Evolutionary conservation across 495 filamentous ascomycete species (phyloP).

Genomic region (Xylaria castorea): DNA sequence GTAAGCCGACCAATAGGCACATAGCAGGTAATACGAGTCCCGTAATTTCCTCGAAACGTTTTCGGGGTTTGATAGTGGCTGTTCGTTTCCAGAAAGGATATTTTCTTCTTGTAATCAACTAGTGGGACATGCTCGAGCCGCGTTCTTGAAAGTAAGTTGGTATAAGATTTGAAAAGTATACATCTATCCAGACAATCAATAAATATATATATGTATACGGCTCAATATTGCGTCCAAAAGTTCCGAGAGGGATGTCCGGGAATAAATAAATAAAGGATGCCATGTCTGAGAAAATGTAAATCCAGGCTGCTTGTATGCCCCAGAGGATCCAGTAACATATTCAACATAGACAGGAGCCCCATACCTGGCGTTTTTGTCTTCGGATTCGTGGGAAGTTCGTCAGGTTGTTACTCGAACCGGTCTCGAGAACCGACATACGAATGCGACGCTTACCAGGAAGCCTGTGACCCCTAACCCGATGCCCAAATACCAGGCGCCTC

Average conservation of each 20-base stretch:
- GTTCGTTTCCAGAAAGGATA: not conserved
- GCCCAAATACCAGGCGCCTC: conserved; percentile 47
- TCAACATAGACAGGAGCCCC: not conserved
- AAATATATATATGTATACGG: not conserved
- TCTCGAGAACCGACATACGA: conserved; percentile 39
- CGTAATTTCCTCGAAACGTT: not conserved
- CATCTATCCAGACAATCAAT: not conserved
- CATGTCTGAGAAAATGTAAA: not conserved
- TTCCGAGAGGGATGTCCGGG: not conserved
- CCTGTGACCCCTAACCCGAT: conserved; percentile 37
- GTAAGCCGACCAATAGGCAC: conserved; percentile 18
- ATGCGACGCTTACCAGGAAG: conserved; percentile 34
- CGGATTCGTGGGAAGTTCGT: not conserved
- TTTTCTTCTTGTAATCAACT: not conserved
- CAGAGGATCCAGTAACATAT: not conserved
- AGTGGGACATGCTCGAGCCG: not conserved
- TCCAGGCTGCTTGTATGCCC: not conserved
- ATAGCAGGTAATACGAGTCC: not conserved
- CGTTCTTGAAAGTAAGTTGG: not conserved
- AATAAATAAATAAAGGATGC: not conserved
- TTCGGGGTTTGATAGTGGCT: not conserved
- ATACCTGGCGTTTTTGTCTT: not conserved
- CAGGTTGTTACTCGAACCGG: not conserved
- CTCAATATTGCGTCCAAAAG: not conserved
- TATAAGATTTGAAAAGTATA: not conserved